A percentile compares a stretch with the other conserved stretches of the same genome.
These are phyloP conservation scores for Hypericum androsaemum DNA, from an alignment of 345 rosid genomes.

Conservation along the genomic window DNA sequence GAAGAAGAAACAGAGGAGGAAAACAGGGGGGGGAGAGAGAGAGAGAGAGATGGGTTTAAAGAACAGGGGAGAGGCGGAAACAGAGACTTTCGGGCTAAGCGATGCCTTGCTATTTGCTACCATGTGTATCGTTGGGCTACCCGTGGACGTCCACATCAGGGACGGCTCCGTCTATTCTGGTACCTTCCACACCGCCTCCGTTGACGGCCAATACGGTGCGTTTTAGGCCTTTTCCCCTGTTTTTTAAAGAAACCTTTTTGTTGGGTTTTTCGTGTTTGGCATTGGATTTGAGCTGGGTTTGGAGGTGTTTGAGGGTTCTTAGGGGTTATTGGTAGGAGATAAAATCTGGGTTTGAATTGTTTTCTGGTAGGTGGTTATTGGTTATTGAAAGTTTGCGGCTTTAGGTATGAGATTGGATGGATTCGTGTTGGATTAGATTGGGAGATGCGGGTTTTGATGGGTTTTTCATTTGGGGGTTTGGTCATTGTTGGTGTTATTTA, in stretches of 20 bases:
- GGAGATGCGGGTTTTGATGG: background rate
- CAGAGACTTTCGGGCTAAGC: constrained; percentile 19
- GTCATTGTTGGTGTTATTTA: background rate
- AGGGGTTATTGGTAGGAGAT: too few relatives aligned
- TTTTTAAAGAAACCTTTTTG: background rate
- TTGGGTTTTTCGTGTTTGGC: constrained; percentile 3
- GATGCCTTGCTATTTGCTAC: constrained; percentile 61
- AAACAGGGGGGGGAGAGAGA: background rate
- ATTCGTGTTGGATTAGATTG: too few relatives aligned
- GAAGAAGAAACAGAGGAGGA: too few relatives aligned
- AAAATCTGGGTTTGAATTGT: too few relatives aligned
- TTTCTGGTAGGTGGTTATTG: too few relatives aligned
- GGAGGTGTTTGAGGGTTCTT: too few relatives aligned
- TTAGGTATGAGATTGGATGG: too few relatives aligned
- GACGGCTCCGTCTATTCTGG: constrained; percentile 84
- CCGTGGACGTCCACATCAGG: constrained; percentile 68
- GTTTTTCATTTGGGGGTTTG: background rate
- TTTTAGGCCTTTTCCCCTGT: background rate
- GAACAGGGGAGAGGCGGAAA: constrained; percentile 16
- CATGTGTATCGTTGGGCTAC: constrained; percentile 60
- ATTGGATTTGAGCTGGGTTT: constrained; percentile 1
- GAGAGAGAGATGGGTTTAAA: constrained; percentile 12
- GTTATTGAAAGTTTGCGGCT: too few relatives aligned
- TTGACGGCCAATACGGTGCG: constrained; percentile 49
- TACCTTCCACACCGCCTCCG: constrained; percentile 64